Percentiles rank a stretch among this genome's conserved stretches.
Evolutionary conservation across 2,329 filamentous ascomycete genomes (phyloP).

Genomic region (Colletotrichum melonis): DNA sequence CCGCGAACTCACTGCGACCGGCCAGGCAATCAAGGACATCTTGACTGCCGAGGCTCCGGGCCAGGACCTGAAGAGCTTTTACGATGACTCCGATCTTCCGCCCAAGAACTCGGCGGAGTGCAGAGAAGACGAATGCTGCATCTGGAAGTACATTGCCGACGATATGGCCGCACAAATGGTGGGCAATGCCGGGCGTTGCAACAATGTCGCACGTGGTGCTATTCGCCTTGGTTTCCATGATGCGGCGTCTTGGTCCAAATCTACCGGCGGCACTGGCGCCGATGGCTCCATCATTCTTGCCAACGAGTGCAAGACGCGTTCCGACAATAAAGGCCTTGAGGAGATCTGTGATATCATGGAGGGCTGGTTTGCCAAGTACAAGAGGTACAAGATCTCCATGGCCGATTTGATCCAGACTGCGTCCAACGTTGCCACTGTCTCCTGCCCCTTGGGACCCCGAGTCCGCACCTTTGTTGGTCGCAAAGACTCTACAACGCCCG

Average conservation of each 20-base stretch:
- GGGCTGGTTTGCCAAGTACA: slow-evolving; percentile 54
- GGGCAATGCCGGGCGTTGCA: slow-evolving; percentile 53
- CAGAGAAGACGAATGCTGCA: slow-evolving; percentile 54
- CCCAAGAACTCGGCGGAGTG: slow-evolving; percentile 43
- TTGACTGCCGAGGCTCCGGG: slow-evolving; percentile 44
- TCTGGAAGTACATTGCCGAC: slow-evolving; percentile 56
- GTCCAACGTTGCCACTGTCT: slow-evolving; percentile 60
- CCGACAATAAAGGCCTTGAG: slow-evolving; percentile 60
- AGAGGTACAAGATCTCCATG: slow-evolving; percentile 55
- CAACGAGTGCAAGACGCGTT: slow-evolving; percentile 48
- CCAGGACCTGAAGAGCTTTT: slow-evolving; percentile 35
- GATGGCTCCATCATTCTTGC: slow-evolving; percentile 58
- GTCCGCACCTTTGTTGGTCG: slow-evolving; percentile 64
- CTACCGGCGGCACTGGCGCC: slow-evolving; percentile 54
- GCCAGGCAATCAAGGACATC: slow-evolving; percentile 51
- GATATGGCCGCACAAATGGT: slow-evolving; percentile 51
- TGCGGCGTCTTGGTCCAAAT: slow-evolving; percentile 55
- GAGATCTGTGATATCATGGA: slow-evolving; percentile 54
- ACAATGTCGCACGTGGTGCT: slow-evolving; percentile 54
- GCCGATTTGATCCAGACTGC: slow-evolving; percentile 68
- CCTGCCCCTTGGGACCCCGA: slow-evolving; percentile 57
- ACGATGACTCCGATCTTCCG: slow-evolving; percentile 36
- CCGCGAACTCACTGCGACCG: slow-evolving; percentile 47
- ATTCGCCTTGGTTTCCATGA: slow-evolving; percentile 62
- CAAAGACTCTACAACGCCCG: slow-evolving; percentile 53